phyloP scores from a whole-genome alignment of 192 early-diverging fungal genomes.

The Pilaira anomala region DNA sequence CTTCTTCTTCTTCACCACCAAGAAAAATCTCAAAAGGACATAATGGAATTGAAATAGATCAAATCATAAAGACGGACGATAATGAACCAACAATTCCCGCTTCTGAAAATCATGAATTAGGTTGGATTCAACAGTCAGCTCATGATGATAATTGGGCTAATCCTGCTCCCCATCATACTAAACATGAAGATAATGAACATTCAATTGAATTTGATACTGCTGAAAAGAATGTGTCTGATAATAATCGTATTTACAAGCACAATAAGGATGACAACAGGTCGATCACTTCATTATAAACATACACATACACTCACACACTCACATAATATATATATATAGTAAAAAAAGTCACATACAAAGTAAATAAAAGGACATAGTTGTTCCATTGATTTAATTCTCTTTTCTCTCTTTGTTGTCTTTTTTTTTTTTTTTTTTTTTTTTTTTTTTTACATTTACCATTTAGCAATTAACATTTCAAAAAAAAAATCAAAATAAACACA shows the following conservation, averaged over 20 bases:
- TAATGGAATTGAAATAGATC: no score
- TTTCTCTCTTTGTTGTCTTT: constrained; percentile 10
- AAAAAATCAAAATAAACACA: no score
- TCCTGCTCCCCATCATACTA: constrained; percentile 23
- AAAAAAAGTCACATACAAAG: neutral
- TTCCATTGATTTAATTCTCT: neutral
- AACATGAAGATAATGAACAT: neutral
- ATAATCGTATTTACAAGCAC: no score
- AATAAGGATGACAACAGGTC: neutral
- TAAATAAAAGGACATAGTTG: neutral
- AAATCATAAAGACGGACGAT: no score
- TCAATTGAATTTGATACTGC: no score
- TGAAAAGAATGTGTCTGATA: no score
- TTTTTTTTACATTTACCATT: neutral
- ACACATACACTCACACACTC: neutral
- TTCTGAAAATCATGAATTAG: no score
- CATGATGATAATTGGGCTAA: constrained; percentile 18
- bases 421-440: constrained; percentile 22
- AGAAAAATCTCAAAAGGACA: no score
- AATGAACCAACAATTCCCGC: no score
- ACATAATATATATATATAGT: neutral
- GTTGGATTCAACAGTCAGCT: constrained; percentile 4
- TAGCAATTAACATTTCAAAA: no score
- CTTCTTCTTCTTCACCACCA: no score
- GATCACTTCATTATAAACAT: neutral